A percentile compares a stretch with the other conserved stretches of the same genome.
Evolutionary conservation across 345 rosid genomes (phyloP).

Genomic region (Nephelium lappaceum): DNA sequence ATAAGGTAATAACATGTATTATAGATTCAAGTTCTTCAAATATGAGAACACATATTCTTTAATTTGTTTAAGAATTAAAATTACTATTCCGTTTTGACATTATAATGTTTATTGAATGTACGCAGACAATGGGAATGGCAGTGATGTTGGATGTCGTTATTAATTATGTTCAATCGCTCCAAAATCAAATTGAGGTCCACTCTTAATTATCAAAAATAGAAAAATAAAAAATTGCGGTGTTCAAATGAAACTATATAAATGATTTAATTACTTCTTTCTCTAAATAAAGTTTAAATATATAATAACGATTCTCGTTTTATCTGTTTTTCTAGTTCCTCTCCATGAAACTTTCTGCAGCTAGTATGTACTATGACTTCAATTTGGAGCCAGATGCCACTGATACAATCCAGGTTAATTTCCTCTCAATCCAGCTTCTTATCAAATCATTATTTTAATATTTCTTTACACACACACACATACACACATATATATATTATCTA

Average conservation of each 20-base stretch:
- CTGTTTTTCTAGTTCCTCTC: slow-evolving; percentile 45
- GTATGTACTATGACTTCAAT: slow-evolving; percentile 42
- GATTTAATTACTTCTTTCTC: background rate
- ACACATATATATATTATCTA: no score
- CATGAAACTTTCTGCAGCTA: slow-evolving; percentile 64
- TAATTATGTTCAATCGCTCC: slow-evolving; percentile 60
- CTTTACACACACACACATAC: no score
- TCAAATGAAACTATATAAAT: background rate
- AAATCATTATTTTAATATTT: no score
- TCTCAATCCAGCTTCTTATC: no score
- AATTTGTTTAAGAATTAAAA: background rate
- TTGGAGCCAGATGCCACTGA: slow-evolving; percentile 41
- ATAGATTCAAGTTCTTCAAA: background rate
- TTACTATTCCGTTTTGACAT: no score
- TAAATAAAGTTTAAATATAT: background rate
- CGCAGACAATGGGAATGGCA: slow-evolving; percentile 81
- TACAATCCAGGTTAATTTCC: slow-evolving; percentile 24
- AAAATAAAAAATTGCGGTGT: background rate
- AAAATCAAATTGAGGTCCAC: slow-evolving; percentile 66
- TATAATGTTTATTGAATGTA: background rate
- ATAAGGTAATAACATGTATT: slow-evolving; percentile 41
- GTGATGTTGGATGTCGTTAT: slow-evolving; percentile 65
- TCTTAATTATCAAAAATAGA: background rate
- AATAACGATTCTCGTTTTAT: background rate
- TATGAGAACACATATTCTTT: background rate